These are phyloP conservation scores for Podaxis sp. DNA, from an alignment of 768 basidiomycete species.

Conservation along the genomic window DNA sequence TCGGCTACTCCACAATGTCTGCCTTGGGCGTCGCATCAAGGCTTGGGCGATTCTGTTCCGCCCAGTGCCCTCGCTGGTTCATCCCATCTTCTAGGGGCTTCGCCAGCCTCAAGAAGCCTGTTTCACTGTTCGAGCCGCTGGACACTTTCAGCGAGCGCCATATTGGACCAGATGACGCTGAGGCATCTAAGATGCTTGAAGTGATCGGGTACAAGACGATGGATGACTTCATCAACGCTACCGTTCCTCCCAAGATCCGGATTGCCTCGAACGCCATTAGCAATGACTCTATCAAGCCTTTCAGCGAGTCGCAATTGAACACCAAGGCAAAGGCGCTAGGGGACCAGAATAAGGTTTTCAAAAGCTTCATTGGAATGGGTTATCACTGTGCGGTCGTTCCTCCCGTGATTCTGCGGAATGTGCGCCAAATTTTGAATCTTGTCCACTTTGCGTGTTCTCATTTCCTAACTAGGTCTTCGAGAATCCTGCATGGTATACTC, in stretches of 20 bases:
- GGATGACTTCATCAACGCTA: conserved; percentile 82
- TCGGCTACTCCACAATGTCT: conserved; percentile 28
- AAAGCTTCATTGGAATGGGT: conserved; percentile 98
- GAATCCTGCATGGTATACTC: conserved; percentile 98
- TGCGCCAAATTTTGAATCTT: conserved; percentile 27
- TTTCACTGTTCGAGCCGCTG: conserved; percentile 76
- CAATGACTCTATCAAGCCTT: conserved; percentile 66
- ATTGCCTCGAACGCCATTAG: conserved; percentile 60
- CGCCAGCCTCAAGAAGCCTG: conserved; percentile 59
- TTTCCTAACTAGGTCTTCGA: conserved; percentile 65
- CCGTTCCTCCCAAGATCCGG: conserved; percentile 81
- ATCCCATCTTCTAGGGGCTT: conserved; percentile 37
- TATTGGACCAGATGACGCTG: conserved; percentile 86
- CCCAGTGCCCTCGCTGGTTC: conserved; percentile 20
- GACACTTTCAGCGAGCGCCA: conserved; percentile 92
- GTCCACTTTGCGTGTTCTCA: conserved; percentile 20
- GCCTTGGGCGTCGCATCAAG: conserved; percentile 30
- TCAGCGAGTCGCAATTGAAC: conserved; percentile 86
- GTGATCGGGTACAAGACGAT: conserved; percentile 83
- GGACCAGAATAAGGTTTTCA: conserved; percentile 76
- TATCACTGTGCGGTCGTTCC: conserved; percentile 95
- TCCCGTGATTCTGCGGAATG: conserved; percentile 92
- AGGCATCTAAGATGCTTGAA: conserved; percentile 80
- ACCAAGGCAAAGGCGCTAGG: conserved; percentile 75
- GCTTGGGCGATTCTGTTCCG: conserved; percentile 26